Percentiles rank a stretch among this genome's conserved stretches.
Evolutionary conservation across 345 rosid species (phyloP).

Genomic region (Euclidium syriacum): DNA sequence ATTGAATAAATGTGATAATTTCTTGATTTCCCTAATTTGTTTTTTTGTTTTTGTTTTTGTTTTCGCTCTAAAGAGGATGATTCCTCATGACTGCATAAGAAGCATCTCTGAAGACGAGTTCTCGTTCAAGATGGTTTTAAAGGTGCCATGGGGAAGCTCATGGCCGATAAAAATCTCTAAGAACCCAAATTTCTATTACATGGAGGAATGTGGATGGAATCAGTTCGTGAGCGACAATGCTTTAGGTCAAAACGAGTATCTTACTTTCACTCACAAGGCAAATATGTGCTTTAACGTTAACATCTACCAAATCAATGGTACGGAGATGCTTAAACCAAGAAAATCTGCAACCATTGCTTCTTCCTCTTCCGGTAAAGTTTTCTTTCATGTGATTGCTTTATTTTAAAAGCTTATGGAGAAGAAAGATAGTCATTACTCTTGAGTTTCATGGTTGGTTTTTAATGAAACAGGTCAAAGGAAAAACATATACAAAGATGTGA

Average conservation of each 20-base stretch:
- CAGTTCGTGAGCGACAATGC: slow-evolving; percentile 19
- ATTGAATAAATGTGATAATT: no score
- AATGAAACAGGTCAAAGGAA: not conserved
- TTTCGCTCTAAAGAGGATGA: slow-evolving; percentile 19
- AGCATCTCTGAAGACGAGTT: not conserved
- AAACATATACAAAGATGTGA: slow-evolving; percentile 6
- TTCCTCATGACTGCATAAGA: slow-evolving; percentile 12
- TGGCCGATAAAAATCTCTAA: slow-evolving; percentile 9
- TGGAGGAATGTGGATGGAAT: slow-evolving; percentile 25
- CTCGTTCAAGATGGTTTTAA: slow-evolving; percentile 5
- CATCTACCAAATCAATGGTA: slow-evolving; percentile 4
- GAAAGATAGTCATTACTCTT: not conserved
- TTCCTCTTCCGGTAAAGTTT: slow-evolving; percentile 4
- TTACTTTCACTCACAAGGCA: slow-evolving; percentile 19
- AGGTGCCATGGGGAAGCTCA: slow-evolving; percentile 21
- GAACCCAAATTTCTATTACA: not conserved
- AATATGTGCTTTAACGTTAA: slow-evolving; percentile 5
- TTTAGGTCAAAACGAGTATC: slow-evolving; percentile 18
- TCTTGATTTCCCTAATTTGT: not conserved
- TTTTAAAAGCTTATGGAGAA: not conserved
- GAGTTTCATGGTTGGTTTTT: no score
- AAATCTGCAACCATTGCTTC: not conserved
- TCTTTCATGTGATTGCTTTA: not conserved
- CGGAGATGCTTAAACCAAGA: slow-evolving; percentile 3
- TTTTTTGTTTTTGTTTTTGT: not conserved